Evolutionary conservation across 2,329 filamentous ascomycete genomes (phyloP).

Genomic region (Colletotrichum neosansevieriae): DNA sequence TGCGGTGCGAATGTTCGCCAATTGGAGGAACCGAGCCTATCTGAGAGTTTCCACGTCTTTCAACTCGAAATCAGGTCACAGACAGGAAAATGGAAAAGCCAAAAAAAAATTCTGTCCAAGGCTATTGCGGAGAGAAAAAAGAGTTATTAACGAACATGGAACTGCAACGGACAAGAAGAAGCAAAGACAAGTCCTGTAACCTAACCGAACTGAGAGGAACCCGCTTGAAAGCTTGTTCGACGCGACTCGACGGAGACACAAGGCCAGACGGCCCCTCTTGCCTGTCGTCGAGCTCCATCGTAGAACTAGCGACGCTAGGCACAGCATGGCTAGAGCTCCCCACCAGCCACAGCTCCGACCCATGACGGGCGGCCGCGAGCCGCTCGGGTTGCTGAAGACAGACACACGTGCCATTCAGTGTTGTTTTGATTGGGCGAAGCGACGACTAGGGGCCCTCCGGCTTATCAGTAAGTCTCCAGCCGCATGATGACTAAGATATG

Average conservation of each 20-base stretch:
- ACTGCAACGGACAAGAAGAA: not conserved
- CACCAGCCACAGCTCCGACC: slow-evolving; percentile 31
- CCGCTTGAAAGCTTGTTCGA: slow-evolving; percentile 39
- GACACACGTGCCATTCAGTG: slow-evolving; percentile 20
- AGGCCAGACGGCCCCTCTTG: slow-evolving; percentile 19
- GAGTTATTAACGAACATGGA: not conserved
- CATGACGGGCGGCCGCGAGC: too few species aligned
- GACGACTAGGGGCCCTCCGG: not conserved
- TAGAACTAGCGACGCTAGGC: slow-evolving; percentile 30
- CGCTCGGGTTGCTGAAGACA: not conserved
- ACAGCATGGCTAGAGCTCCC: slow-evolving; percentile 25
- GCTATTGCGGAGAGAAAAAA: not conserved
- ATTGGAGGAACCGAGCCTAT: slow-evolving; percentile 4
- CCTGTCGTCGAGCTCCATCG: slow-evolving; percentile 24
- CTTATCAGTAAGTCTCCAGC: too few species aligned
- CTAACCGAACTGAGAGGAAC: slow-evolving; percentile 28
- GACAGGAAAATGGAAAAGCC: too few species aligned
- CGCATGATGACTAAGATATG: not conserved
- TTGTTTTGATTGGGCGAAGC: slow-evolving; percentile 23
- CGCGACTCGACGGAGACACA: slow-evolving; percentile 4
- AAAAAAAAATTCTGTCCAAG: not conserved
- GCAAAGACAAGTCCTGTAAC: slow-evolving; percentile 14
- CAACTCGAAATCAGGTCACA: not conserved
- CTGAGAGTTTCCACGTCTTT: not conserved
- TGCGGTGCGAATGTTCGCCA: not conserved